Evolutionary conservation across 225 moss, liverwort and hornwort genomes (phyloP), one percentile per base, ranked within the genome.

Genomic region (Polytrichum commune): DNA sequence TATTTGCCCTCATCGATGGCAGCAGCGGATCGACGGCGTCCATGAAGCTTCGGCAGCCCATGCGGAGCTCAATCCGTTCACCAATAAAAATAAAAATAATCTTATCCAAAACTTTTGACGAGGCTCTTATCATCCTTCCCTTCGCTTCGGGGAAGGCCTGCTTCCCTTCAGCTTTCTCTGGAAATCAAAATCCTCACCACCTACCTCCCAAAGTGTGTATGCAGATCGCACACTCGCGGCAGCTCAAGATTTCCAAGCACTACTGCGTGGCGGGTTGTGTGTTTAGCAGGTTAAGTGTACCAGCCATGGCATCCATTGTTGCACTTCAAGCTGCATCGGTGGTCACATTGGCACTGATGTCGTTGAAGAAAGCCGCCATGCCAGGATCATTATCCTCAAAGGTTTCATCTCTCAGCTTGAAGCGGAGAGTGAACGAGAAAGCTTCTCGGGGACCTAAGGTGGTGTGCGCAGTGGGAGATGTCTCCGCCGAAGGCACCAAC

Each of bases 251-350:
- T 32, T 32, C 32, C 32, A 32, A 32, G 32, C 1, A 32, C 7
- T 32, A 32, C 22, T 22, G 46, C n/a, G 13, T 54, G 10, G 56
- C 6, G 56, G 56, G 1, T 56, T 56, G 56, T 18, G 18, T 56
- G 18, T 56, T 1, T 29, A n/a, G 0, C n/a, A n/a, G 19, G 56
- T 56, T 56, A 6, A 18, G 56, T 18, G 56, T 56, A n/a, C 56
- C 33, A 68, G 78, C 75, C 32, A 86, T 86, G 86, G 86, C 83
- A 72, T 86, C 83, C 29, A 6, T 81, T 19, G 62, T 81, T 5
- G 76, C 80, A 1, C 76, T 70, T 53, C 83, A 83, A 74, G 71
- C 73, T 1, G 73, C 74, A 16, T 53, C 61, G 3, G 68, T 33
- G 5, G 63, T 62, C n/a, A 60, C 70, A 6, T 23, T 71, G n/a